A percentile compares a stretch with the other conserved stretches of the same genome.
These are phyloP conservation scores for Ascosphaera acerosa DNA, from an alignment of 2,329 filamentous ascomycete genomes.

Conservation along the genomic window DNA sequence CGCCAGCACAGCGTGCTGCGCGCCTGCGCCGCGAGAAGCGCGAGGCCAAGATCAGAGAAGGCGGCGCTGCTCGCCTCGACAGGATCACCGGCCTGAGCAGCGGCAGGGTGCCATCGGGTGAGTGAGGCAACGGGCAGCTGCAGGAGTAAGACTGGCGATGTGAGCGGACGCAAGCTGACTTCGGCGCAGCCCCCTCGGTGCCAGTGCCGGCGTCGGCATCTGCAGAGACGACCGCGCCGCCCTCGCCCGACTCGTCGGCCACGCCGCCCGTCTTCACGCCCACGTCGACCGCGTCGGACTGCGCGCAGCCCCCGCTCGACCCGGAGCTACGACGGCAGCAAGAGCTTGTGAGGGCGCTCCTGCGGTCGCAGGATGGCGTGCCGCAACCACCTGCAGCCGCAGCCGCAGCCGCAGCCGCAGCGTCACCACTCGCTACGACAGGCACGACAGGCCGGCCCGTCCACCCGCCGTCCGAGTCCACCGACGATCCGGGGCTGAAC, in stretches of 20 bases:
- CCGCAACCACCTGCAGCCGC: constrained; percentile 6
- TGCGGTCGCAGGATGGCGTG: constrained; percentile 11
- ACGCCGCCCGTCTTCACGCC: too few relatives aligned
- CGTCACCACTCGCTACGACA: constrained; percentile 14
- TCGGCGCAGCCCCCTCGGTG: constrained; percentile 3
- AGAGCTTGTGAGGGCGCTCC: constrained; percentile 17
- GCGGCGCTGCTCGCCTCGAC: constrained; percentile 32
- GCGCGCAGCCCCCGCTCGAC: constrained; percentile 9
- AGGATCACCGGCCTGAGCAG: constrained; percentile 33
- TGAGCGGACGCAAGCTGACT: too few relatives aligned
- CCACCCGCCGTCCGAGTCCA: constrained; percentile 5
- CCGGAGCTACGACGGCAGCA: constrained; percentile 16
- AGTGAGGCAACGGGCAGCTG: constrained; percentile 8
- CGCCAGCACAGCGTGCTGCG: constrained; percentile 25
- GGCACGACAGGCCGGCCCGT: too few relatives aligned
- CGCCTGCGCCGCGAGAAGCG: constrained; percentile 36
- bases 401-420: constrained; percentile 15
- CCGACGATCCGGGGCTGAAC: constrained; percentile 1
- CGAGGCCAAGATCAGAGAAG: constrained; percentile 34
- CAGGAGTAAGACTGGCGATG: not conserved
- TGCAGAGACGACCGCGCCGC: too few relatives aligned
- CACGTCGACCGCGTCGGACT: constrained; percentile 3
- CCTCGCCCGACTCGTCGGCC: too few relatives aligned
- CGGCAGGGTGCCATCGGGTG: constrained; percentile 21
- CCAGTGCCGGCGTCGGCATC: too few relatives aligned